Evolutionary conservation across 306 rosid genomes (phyloP).

Genomic region (Prosopis cineraria): DNA sequence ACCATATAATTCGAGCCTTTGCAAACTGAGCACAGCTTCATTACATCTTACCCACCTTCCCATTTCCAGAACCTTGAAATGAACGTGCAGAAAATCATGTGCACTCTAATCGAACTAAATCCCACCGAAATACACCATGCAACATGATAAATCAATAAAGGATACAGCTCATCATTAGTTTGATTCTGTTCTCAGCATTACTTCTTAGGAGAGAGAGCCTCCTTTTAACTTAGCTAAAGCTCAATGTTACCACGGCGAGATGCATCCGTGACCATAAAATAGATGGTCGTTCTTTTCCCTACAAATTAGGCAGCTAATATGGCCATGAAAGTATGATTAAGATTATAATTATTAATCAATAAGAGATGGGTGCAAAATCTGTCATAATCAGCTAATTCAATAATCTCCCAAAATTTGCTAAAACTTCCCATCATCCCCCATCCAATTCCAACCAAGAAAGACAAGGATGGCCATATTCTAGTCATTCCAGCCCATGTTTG

Average conservation of each 20-base stretch:
- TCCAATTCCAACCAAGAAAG: not conserved
- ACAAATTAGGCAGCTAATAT: not conserved
- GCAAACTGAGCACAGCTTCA: conserved; percentile 17
- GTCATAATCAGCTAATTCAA: not conserved
- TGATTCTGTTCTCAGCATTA: not conserved
- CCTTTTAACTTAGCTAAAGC: not conserved
- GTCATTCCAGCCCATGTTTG: not conserved
- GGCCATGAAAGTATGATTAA: conserved; percentile 1
- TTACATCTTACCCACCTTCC: conserved; percentile 28
- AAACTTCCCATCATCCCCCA: not conserved
- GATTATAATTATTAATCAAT: not conserved
- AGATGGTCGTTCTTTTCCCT: not conserved
- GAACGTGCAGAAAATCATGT: not conserved
- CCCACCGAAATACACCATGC: not conserved
- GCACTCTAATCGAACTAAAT: not conserved
- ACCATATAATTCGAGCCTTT: not conserved
- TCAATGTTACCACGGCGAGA: not conserved
- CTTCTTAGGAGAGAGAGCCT: not conserved
- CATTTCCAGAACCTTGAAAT: conserved; percentile 7
- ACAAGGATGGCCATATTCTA: not conserved
- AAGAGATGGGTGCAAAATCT: not conserved
- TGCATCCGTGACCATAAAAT: not conserved
- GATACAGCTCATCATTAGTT: not conserved
- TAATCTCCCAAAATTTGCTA: not conserved
- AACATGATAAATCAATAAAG: not conserved